Base-by-base conservation (phyloP, 169 alveolate genomes). In the Fabrea salina region DNA sequence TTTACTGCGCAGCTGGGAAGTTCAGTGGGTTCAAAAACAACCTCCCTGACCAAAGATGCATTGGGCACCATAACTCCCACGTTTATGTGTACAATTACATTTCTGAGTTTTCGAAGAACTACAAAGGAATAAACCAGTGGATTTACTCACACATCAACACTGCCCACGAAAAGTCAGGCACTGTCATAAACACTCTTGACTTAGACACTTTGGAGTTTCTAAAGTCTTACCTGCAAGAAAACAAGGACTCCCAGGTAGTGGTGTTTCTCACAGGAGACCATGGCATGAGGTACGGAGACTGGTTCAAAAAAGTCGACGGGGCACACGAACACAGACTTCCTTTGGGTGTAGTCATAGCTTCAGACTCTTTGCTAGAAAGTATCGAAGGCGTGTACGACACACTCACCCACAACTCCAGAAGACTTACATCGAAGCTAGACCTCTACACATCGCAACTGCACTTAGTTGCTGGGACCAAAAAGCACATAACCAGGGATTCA, bases 201-300 rank as follows among this genome's bases (percentile, higher is more conserved):
- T 25, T 37, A 53, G 68, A 74, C 25, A 53, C 71, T 1, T 22
- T 16, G 35, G 81, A 74, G 16, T 74, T 74, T 74, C 32, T 74
- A 13, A 43, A 74, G 30, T 5, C 30, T 4, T 54, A 19, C 40
- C 54, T 74, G 5, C 16, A 51, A 1, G 53, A 50, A 8, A 19
- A 50, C n/a, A n/a, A 49, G 54, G 32, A 33, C 54, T 19, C 16
- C 33, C 35, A 49, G 19, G 37, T 30, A 22, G 39, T 74, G 8
- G 11, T 74, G 13, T 51, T 50, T 53, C n/a, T 74, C 3, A 74
- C 25, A 11, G 81, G 81, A 54, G 81, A 74, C 40, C 81, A 74
- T 74, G 81, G 81, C 3, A 53, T 54, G 71, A 74, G 81, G 49
- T 74, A 74, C 54, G 81, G 81, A 6, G 71, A 74, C 27, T 51